A percentile compares a stretch with the other conserved stretches of the same genome.
Evolutionary conservation across 116 monocot species (phyloP).

Genomic region (Posidonia oceanica): DNA sequence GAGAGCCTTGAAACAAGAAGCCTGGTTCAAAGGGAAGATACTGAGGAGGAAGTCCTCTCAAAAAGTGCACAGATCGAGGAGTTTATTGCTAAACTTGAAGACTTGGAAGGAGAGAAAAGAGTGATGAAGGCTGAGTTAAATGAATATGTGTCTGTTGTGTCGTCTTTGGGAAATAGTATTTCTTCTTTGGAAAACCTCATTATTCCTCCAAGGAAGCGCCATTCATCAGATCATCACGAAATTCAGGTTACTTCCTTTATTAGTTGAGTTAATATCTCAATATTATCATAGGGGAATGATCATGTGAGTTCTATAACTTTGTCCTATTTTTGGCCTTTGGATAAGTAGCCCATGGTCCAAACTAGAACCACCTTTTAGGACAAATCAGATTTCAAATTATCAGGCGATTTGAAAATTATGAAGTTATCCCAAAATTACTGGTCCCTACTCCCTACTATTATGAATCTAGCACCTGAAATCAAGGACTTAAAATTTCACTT

Average conservation of each 20-base stretch:
- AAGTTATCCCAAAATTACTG: no score
- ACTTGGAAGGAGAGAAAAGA: conserved; percentile 31
- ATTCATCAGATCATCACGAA: conserved; percentile 1
- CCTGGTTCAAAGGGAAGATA: conserved; percentile 22
- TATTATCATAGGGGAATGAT: no score
- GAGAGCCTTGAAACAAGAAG: conserved; percentile 30
- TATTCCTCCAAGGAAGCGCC: conserved; percentile 17
- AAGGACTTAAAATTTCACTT: no score
- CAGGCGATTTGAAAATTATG: no score
- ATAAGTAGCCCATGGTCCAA: no score
- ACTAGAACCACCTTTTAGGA: no score
- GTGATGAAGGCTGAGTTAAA: conserved; percentile 27
- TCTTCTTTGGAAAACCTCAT: conserved; percentile 30
- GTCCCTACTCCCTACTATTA: no score
- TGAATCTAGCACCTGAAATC: no score
- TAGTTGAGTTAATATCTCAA: no score
- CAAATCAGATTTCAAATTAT: no score
- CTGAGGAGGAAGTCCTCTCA: conserved; percentile 21
- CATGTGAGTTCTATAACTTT: no score
- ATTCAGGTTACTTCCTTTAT: conserved; percentile 19
- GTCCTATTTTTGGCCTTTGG: no score
- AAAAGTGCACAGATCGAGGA: conserved; percentile 8
- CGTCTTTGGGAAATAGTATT: conserved; percentile 24
- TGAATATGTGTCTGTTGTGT: conserved; percentile 25
- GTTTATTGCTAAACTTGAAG: conserved; percentile 19